Evolutionary conservation across 1,284 basidiomycete species (phyloP).

Genomic region (Austropuccinia psidii): DNA sequence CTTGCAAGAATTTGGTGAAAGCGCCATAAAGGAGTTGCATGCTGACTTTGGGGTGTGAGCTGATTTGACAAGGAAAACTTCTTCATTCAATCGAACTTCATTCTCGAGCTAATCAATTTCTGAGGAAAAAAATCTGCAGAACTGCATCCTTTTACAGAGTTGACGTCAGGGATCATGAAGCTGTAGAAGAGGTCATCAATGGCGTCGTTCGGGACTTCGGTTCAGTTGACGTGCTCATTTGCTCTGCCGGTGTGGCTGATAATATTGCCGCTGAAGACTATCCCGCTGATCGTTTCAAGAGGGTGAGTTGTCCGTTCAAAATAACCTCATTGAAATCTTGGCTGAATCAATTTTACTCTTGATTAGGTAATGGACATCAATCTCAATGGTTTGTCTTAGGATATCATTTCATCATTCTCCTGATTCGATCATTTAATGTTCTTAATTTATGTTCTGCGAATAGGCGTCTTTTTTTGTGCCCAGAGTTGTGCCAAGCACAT

Average conservation of each 20-base stretch:
- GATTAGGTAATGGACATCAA: slow-evolving; percentile 31
- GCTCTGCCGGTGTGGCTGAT: slow-evolving; percentile 37
- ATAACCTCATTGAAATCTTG: too few relatives aligned
- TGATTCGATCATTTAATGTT: neutral
- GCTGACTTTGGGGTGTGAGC: slow-evolving; percentile 22
- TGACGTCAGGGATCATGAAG: slow-evolving; percentile 30
- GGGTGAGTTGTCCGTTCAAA: slow-evolving; percentile 6
- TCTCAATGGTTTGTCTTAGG: slow-evolving; percentile 4
- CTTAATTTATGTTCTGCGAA: neutral
- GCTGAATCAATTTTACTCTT: neutral
- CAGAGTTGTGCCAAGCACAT: slow-evolving; percentile 36
- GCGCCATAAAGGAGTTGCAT: slow-evolving; percentile 26
- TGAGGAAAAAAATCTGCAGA: neutral
- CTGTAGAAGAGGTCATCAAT: slow-evolving; percentile 34
- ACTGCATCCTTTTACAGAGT: slow-evolving; percentile 37
- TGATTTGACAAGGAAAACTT: neutral
- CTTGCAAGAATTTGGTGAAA: slow-evolving; percentile 36
- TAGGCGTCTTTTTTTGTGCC: slow-evolving; percentile 33
- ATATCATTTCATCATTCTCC: neutral
- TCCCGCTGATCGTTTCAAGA: slow-evolving; percentile 36
- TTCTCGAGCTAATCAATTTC: neutral
- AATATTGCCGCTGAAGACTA: slow-evolving; percentile 38
- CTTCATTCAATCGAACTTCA: neutral
- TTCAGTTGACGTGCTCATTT: slow-evolving; percentile 31
- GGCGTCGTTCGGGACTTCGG: slow-evolving; percentile 32